Conservation (phyloP, 768 basidiomycete species). For the Termitomyces sp. region DNA sequence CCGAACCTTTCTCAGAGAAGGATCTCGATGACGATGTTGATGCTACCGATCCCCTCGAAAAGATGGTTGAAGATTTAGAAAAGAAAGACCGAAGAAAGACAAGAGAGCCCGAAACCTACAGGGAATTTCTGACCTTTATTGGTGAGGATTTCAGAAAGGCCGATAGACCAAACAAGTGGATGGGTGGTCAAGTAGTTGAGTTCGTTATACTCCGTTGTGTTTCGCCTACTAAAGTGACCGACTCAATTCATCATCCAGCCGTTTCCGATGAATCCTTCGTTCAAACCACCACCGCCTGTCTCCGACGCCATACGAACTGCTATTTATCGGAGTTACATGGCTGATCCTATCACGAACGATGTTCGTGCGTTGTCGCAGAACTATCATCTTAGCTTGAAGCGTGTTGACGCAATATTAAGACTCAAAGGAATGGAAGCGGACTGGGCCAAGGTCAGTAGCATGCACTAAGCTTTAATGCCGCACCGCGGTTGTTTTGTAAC, state of each 20-base stretch:
- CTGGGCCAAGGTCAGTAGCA: constrained; percentile 62
- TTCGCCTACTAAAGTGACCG: constrained; percentile 1
- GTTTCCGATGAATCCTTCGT: constrained; percentile 81
- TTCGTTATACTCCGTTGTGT: constrained; percentile 20
- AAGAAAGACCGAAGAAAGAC: background rate
- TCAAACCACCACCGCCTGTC: constrained; percentile 73
- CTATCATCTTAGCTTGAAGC: constrained; percentile 66
- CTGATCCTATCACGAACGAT: constrained; percentile 48
- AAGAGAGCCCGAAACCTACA: constrained; percentile 24
- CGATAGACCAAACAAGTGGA: constrained; percentile 51
- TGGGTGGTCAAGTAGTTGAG: constrained; percentile 53
- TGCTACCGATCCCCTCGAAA: background rate
- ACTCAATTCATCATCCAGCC: constrained; percentile 43
- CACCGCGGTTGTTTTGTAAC: constrained; percentile 14
- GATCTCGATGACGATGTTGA: constrained; percentile 10
- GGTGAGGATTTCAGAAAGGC: constrained; percentile 39
- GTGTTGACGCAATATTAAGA: constrained; percentile 77
- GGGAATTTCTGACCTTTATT: constrained; percentile 35
- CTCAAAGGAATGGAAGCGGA: constrained; percentile 72
- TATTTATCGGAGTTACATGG: constrained; percentile 59
- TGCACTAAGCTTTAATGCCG: constrained; percentile 10
- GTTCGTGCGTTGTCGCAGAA: constrained; percentile 55
- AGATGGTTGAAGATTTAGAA: constrained; percentile 11
- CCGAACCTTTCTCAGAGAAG: constrained; percentile 21
- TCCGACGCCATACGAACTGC: constrained; percentile 51